Evolutionary conservation across 1,284 basidiomycete species (phyloP).

Genomic region (Papiliotrema laurentii): DNA sequence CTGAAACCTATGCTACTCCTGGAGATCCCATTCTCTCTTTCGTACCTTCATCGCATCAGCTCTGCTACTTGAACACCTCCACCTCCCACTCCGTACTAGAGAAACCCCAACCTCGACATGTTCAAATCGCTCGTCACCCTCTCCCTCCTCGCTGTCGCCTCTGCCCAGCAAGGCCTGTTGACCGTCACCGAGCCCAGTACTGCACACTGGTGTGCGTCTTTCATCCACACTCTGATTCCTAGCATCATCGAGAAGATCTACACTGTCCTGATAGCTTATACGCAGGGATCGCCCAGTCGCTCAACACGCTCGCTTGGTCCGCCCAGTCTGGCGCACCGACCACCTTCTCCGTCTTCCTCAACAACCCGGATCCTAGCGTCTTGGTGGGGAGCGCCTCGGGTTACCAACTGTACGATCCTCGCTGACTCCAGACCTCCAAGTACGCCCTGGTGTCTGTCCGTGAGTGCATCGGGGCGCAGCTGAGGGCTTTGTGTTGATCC

Average conservation of each 20-base stretch:
- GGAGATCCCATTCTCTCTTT: neutral
- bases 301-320: conserved; percentile 38
- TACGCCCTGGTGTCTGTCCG: conserved; percentile 24
- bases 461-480: too few species aligned
- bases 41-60: neutral
- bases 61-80: too few species aligned
- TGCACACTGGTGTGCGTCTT: conserved; percentile 27
- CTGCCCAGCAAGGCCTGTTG: conserved; percentile 7
- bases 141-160: conserved; percentile 1
- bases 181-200: conserved; percentile 23
- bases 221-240: neutral
- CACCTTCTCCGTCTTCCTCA: conserved; percentile 35
- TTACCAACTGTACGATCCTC: neutral
- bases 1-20: too few species aligned
- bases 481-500: neutral
- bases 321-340: conserved; percentile 13
- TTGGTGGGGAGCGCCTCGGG: conserved; percentile 21
- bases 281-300: conserved; percentile 32
- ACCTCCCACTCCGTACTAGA: neutral
- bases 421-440: conserved; percentile 20
- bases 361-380: conserved; percentile 30
- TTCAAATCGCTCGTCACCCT: conserved; percentile 2
- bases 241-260: neutral
- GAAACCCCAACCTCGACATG: neutral
- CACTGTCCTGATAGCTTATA: neutral